These are phyloP conservation scores for Mycena belliarum DNA, from an alignment of 768 basidiomycete genomes.

Conservation along the genomic window DNA sequence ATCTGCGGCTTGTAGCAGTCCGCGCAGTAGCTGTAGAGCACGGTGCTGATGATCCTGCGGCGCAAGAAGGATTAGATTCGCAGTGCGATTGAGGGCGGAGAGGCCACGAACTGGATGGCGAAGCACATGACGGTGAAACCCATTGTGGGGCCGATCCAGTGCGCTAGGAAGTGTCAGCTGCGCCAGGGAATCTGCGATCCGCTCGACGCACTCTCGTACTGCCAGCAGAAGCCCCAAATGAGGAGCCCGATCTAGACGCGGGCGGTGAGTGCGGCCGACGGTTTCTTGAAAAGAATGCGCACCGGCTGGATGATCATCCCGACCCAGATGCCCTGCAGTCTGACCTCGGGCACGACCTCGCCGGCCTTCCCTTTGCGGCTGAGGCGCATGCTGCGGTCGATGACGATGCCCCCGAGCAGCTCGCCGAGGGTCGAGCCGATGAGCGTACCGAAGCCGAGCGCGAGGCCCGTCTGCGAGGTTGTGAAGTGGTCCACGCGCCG, in stretches of 20 bases:
- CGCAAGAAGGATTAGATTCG: not conserved
- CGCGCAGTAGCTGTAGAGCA: conserved; percentile 18
- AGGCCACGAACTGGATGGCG: conserved; percentile 9
- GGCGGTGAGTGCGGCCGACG: not conserved
- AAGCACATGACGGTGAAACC: conserved; percentile 21
- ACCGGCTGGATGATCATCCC: conserved; percentile 20
- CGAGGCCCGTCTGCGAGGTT: conserved; percentile 18
- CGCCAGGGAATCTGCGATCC: not conserved
- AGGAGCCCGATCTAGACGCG: conserved; percentile 17
- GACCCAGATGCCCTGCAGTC: conserved; percentile 20
- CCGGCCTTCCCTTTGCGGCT: conserved; percentile 11
- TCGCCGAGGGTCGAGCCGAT: conserved; percentile 20
- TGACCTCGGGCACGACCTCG: conserved; percentile 17
- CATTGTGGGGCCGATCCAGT: conserved; percentile 19
- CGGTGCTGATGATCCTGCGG: conserved; percentile 15
- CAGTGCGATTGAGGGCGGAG: not conserved
- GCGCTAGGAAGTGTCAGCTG: conserved; percentile 4
- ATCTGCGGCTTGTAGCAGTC: conserved; percentile 22
- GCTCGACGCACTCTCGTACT: conserved; percentile 15
- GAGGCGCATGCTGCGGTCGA: conserved; percentile 20
- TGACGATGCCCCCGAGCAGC: conserved; percentile 19
- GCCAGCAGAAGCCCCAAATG: conserved; percentile 23
- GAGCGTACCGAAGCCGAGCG: conserved; percentile 19
- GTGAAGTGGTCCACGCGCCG: conserved; percentile 12
- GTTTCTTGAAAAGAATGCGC: not conserved